A percentile compares a stretch with the other conserved stretches of the same genome.
phyloP scores from a whole-genome alignment of 768 basidiomycete genomes.

The Termitomyces sp. region DNA sequence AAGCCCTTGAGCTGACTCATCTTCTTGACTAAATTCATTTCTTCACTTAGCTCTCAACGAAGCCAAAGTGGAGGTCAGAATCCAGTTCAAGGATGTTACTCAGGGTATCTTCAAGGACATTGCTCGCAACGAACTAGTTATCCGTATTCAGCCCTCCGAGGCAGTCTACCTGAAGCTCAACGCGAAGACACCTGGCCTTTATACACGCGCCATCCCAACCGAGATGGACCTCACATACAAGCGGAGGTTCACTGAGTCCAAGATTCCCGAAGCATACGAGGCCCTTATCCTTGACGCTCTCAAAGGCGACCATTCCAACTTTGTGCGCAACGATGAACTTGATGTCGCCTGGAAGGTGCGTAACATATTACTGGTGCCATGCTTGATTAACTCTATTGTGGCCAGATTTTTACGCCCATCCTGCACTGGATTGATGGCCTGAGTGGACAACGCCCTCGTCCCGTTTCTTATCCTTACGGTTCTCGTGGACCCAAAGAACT shows the following conservation, averaged over 20 bases:
- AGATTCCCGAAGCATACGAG: conserved; percentile 97
- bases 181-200: conserved; percentile 87
- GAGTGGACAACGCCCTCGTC: conserved; percentile 60
- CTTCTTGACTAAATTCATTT: conserved; percentile 10
- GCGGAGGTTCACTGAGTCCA: conserved; percentile 82
- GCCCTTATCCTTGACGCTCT: conserved; percentile 92
- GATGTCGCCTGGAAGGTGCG: conserved; percentile 96
- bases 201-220: conserved; percentile 86
- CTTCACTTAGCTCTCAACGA: conserved; percentile 79
- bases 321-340: conserved; percentile 96
- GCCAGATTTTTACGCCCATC: conserved; percentile 88
- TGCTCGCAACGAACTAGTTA: conserved; percentile 93
- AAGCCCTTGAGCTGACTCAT: not conserved
- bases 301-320: conserved; percentile 98
- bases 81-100: conserved; percentile 98
- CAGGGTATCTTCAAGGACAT: conserved; percentile 97
- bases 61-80: conserved; percentile 96
- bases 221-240: conserved; percentile 99
- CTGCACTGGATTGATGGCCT: conserved; percentile 93
- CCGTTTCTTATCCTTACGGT: conserved; percentile 83
- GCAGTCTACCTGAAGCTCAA: conserved; percentile 97
- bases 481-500: conserved; percentile 90
- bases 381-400: not conserved
- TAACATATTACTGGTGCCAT: conserved; percentile 4
- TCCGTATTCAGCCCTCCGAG: conserved; percentile 95